Percentiles rank a stretch among this genome's conserved stretches.
phyloP scores from a whole-genome alignment of 371 early-diverging fungal genomes.

The Rhizopus sp. region DNA sequence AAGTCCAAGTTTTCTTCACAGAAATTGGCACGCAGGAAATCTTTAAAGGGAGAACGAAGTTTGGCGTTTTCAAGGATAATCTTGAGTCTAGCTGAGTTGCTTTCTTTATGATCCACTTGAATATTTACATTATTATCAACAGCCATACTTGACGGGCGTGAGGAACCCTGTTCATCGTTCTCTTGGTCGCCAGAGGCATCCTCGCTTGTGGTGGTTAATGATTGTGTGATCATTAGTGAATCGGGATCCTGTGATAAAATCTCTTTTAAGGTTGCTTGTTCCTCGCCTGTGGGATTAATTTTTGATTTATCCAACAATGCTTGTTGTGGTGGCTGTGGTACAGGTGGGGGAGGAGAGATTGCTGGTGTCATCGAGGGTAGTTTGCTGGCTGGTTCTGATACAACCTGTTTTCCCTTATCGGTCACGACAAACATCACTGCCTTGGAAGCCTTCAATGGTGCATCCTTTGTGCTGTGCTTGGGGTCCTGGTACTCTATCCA shows the following conservation, averaged over 20 bases:
- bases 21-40: conserved; percentile 65
- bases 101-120: conserved; percentile 39
- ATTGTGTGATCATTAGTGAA: conserved; percentile 11
- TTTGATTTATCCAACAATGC: conserved; percentile 2
- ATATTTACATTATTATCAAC: conserved; percentile 1
- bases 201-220: conserved; percentile 10
- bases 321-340: conserved; percentile 7
- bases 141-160: conserved; percentile 19
- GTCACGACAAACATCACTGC: conserved; percentile 23
- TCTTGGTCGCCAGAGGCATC: not conserved
- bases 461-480: conserved; percentile 6
- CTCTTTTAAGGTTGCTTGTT: conserved; percentile 22
- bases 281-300: conserved; percentile 4
- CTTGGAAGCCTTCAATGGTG: conserved; percentile 25
- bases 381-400: conserved; percentile 19
- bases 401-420: conserved; percentile 26
- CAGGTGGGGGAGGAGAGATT: conserved; percentile 17
- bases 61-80: conserved; percentile 61
- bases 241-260: conserved; percentile 24
- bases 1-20: conserved; percentile 77
- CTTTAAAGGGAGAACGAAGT: conserved; percentile 65
- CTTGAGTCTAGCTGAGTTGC: conserved; percentile 59
- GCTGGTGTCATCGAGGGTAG: conserved; percentile 2
- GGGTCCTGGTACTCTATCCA: conserved; percentile 57
- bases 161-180: conserved; percentile 2